Evolutionary conservation across 176 grass and related monocot species (phyloP).

Genomic region (Zizania latifolia): DNA sequence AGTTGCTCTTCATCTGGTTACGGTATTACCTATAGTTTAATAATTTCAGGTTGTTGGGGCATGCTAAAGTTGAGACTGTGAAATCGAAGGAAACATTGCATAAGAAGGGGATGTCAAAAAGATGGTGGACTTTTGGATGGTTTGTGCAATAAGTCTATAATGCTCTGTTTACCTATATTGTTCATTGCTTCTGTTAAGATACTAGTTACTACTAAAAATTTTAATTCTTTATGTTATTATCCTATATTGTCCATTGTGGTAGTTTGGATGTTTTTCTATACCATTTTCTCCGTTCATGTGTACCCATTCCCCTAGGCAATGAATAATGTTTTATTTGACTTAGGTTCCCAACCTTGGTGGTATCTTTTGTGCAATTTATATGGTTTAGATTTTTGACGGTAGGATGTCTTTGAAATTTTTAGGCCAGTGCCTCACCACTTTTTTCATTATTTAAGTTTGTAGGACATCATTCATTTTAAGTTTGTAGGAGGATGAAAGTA

Average conservation of each 20-base stretch:
- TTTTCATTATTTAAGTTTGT: no score
- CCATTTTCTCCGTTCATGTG: background rate
- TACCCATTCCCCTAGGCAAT: background rate
- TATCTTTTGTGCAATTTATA: background rate
- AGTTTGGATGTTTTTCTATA: background rate
- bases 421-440: background rate
- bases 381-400: background rate
- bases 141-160: constrained; percentile 26
- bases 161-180: background rate
- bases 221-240: background rate
- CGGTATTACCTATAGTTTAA: constrained; percentile 30
- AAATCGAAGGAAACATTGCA: constrained; percentile 72
- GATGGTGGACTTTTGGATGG: constrained; percentile 96
- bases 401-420: background rate
- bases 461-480: background rate
- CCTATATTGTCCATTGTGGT: background rate
- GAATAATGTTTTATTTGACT: background rate
- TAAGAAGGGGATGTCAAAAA: constrained; percentile 66
- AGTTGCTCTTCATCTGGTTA: constrained; percentile 2
- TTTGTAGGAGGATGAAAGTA: background rate
- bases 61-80: constrained; percentile 95
- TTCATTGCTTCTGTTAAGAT: constrained; percentile 1
- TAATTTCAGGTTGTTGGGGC: constrained; percentile 76
- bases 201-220: background rate
- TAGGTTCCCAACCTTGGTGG: background rate